Base-by-base conservation (phyloP, 345 rosid genomes). In the Citrus sinensis region DNA sequence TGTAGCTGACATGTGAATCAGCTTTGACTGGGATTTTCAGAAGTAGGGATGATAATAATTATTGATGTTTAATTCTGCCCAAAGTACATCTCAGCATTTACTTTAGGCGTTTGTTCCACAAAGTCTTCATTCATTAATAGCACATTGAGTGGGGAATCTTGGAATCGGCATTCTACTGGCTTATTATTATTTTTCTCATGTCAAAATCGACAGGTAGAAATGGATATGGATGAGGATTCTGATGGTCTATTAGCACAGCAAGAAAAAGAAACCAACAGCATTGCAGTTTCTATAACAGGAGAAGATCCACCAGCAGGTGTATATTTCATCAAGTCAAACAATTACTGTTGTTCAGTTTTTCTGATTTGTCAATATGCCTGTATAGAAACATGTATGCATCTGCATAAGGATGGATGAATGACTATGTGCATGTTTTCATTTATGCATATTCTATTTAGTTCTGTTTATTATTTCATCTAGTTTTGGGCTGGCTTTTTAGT, bases 201-300 rank as follows among this genome's bases (percentile, higher is more conserved):
- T 76, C 25, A 79, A 71, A 77, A 84, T 83, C 27, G 75, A 64
- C n/a, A 95, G 97, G 92, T 95, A 75, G 98, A 93, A 82, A 95
- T 93, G 99, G 97, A 95, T 82, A 87, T 91, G 91, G 98, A 87
- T 85, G 99, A 95, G 65, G 73, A 82, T 75, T 34, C n/a, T 74
- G 88, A 87, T 60, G 78, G 75, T 71, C 78, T 67, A 59, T 80
- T 86, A 34, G 80, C 72, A 46, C 76, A 46, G 75, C 91, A 81
- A 75, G 94, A 86, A 80, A 78, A 75, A 77, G 86, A 84, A 59
- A 61, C 82, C 2, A 90, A 86, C 77, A 83, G 79, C 75, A 69
- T 27, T 56, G 69, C 40, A 24, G 84, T 42, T 49, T 58, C 80
- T 68, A 67, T 81, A 32, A 75, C 37, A 70, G 85, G 82, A 63